Evolutionary conservation across 1,284 basidiomycete species (phyloP), one percentile per base, ranked within the genome.

Genomic region (Termitomyces sp.): DNA sequence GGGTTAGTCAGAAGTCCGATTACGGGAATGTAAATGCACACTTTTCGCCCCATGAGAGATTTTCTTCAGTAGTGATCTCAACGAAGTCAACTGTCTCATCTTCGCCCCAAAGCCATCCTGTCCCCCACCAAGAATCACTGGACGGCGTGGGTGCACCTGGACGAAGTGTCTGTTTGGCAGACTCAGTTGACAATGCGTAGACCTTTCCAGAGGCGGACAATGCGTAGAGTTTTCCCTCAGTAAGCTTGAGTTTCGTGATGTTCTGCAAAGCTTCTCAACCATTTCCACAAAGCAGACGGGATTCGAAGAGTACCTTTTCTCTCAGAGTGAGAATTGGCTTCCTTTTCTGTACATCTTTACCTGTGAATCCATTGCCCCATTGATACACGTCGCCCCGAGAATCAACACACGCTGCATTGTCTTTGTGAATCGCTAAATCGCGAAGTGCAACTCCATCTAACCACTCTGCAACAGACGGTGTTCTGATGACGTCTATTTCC

Each of bases 321-420:
- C 76, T 77, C 28, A 94, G 67, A n/a, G 80, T 86, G 55, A 72
- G 69, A 43, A 72, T 70, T 43, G 84, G 78, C 55, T 71, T 63
- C 24, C 64, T 61, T 38, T 64, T 62, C 39, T 57, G 56, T 9
- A 67, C 21, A 17, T 67, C 64, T 10, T 68, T 67, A 26, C 73
- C 76, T 58, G 77, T 79, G 65, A 82, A 90, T 1, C 80, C 83
- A 44, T 78, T 75, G 0, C 92, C 92, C 93, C 92, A 95, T 65
- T 94, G 90, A 69, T 93, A 92, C 1, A 93, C 82, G 64, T 98
- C 90, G 24, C 95, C 95, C 41, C 81, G 77, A 2, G 84, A 86
- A 67, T 95, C 92, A n/a, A 94, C 82, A 58, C 87, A 91, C 3
- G 88, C 91, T 1, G 84, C 92, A 61, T 93, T 88, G 43, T 74